Evolutionary conservation across 306 rosid genomes (phyloP), one percentile per base, ranked within the genome.

Genomic region (Castanea sativa): DNA sequence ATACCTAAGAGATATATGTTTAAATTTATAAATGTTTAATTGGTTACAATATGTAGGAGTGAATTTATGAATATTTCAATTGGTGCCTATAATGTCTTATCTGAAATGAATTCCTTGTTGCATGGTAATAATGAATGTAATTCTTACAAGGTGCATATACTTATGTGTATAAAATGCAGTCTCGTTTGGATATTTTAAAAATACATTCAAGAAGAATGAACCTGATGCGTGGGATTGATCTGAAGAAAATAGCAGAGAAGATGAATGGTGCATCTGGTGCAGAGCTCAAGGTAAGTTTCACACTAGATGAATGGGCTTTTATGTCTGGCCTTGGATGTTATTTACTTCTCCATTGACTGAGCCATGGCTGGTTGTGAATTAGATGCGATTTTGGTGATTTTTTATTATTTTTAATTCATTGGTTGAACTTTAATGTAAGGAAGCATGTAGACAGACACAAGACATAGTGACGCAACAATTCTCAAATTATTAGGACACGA

Each of bases 231-330:
- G 99, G 99, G 69, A 96, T 96, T 84, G 99, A 96, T 79, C 82
- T 96, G 91, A 93, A 96, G 88, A 96, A 96, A 89, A 96, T 96
- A 74, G 96, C 99, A 1, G 99, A 92, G 88, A 96, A 96, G 87
- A 96, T 96, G 99, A 87, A 89, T 68, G 99, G 99, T 13, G 98
- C 99, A 69, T 96, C 99, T 82, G 99, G 99, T 69, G 99, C 99
- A 1, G 99, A 96, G 85, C 94, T 96, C 55, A 96, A 96, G 98
- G 99, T 96, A 89, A 53, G 15, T 52, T 67, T 38, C 30, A 55
- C 80, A 64, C 64, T 23, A 52, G 56, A 49, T 75, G 76, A 63
- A 35, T 71, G 43, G 73, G 2, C 63, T 12, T 69, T 49, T 35
- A 49, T 75, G 29, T 43, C 52, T 20, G 12, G 71, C 51, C 4